Base-by-base conservation (phyloP, 148 eudicot species). In the Persicaria tinctoria region DNA sequence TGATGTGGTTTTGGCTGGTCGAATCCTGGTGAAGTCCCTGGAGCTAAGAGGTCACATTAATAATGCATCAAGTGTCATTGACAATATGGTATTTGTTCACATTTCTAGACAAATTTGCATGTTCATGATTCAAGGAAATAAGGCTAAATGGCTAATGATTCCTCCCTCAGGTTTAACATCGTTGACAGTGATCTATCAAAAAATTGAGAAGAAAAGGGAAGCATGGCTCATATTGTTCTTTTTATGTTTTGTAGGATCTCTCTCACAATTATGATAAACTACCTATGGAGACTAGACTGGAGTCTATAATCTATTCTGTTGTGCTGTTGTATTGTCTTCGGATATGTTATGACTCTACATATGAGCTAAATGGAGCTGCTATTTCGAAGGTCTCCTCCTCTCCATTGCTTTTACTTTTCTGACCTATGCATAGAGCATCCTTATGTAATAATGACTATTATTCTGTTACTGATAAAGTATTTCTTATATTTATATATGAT, bases 1-100 rank as follows among this genome's bases (percentile, higher is more conserved):
- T 73, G 90, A 95, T 50, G 81, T 89, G 46, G 93, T 90, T 77
- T 78, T 95, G 80, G 97, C 93, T 75, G 98, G 91, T 76, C 88
- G 97, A 74, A 78, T 92, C 68, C 76, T 95, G 7, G 86, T 84
- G 77, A 95, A 87, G 76, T 79, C 85, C 68, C 63, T 85, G 53
- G 78, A 87, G 84, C 80, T 83, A 79, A 78, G 83, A 74, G 82
- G 73, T 51, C 70, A 74, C 66, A 70, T 75, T 54, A 74, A 77
- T 47, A 54, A 75, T 76, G 83, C 16, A 73, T 78, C 84, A 62
- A 53, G 70, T 66, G 16, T 77, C 51, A 73, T 76, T 59, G 80
- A 79, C 74, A 68, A 75, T 82, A 74, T 85, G 93, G 97, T 92
- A 87, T 66, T 71, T 59, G 23, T 48, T 77, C 70, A 27, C 74